Conservation (phyloP, 805 yeast species). For the Barnettozyma wickerhamii region DNA sequence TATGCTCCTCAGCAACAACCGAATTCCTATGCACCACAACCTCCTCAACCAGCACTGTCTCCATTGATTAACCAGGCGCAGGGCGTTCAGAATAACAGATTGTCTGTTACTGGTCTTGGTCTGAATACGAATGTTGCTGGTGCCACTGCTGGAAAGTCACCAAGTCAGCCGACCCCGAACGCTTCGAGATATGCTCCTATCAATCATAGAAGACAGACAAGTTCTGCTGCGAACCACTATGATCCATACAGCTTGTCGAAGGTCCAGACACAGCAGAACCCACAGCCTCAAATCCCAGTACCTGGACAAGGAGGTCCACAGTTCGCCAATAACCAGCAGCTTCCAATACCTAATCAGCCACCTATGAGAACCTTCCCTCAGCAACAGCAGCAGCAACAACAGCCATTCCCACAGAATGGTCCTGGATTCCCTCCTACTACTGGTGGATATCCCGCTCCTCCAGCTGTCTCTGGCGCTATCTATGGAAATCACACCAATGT, state of each 20-base stretch:
- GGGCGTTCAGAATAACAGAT: not conserved
- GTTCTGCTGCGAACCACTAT: conserved; percentile 26
- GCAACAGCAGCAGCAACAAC: conserved; percentile 3
- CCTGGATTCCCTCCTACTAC: not conserved
- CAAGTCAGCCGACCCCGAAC: conserved; percentile 16
- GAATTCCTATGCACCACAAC: conserved; percentile 1
- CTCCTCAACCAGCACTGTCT: conserved; percentile 9
- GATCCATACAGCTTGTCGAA: conserved; percentile 24
- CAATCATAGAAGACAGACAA: conserved; percentile 26
- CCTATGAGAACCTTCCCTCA: not conserved
- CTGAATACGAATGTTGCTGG: not conserved
- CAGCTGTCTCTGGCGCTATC: too few relatives aligned
- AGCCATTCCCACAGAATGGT: too few relatives aligned
- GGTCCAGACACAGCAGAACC: conserved; percentile 3
- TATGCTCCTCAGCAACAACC: conserved; percentile 18
- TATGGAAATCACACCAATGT: too few relatives aligned
- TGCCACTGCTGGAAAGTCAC: conserved; percentile 10
- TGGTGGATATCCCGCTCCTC: conserved; percentile 3
- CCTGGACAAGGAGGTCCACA: not conserved
- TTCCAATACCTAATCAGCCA: not conserved
- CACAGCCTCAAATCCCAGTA: not conserved
- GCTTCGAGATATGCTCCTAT: conserved; percentile 38
- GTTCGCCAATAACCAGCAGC: conserved; percentile 3
- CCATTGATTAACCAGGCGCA: conserved; percentile 9
- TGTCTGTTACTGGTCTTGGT: conserved; percentile 1